Conservation (phyloP, 257 asterid species). For the Henckelia pumila region DNA sequence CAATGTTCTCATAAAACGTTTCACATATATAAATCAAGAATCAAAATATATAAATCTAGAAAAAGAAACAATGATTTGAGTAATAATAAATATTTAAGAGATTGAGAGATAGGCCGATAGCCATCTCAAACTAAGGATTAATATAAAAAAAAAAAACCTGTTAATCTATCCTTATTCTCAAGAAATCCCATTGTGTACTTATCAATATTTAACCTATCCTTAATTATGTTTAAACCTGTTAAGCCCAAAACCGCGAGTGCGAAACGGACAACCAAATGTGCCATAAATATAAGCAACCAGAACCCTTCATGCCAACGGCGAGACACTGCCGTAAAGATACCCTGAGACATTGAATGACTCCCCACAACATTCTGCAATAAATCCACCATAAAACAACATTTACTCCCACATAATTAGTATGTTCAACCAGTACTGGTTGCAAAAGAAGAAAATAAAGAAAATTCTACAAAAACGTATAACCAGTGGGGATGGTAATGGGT, state of each 20-base stretch:
- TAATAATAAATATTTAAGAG: too few relatives aligned
- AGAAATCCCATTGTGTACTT: constrained; percentile 68
- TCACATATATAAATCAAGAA: too few relatives aligned
- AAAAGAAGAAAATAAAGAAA: background rate
- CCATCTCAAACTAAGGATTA: too few relatives aligned
- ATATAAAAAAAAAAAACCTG: too few relatives aligned
- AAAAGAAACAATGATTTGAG: too few relatives aligned
- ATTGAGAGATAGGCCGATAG: too few relatives aligned
- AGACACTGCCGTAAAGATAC: constrained; percentile 43
- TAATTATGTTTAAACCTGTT: constrained; percentile 75
- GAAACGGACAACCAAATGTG: constrained; percentile 67
- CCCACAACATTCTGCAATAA: constrained; percentile 60
- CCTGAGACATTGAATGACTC: constrained; percentile 46
- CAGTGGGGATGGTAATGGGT: too few relatives aligned
- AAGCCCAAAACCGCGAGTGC: constrained; percentile 73
- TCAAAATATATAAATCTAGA: too few relatives aligned
- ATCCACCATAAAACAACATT: constrained; percentile 9
- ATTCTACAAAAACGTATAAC: background rate
- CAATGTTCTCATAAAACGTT: too few relatives aligned
- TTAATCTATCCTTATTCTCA: constrained; percentile 75
- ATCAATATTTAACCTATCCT: constrained; percentile 93
- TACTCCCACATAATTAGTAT: background rate
- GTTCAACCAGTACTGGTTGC: constrained; percentile 8
- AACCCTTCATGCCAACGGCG: constrained; percentile 88
- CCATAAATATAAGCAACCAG: constrained; percentile 75